Conservation (phyloP, 345 rosid species). For the Acer negundo region DNA sequence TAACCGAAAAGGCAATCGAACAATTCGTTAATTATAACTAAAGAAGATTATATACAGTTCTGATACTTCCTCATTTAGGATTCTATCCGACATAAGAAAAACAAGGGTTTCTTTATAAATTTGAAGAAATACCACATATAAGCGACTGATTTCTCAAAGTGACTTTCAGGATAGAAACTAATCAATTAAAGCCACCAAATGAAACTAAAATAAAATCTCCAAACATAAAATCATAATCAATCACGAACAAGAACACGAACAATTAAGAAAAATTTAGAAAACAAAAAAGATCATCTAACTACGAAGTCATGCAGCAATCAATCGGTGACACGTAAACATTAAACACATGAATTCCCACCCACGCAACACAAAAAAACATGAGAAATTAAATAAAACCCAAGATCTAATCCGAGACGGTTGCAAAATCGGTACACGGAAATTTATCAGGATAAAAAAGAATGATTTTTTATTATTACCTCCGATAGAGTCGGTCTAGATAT, state of each 20-base stretch:
- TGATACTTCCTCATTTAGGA: neutral
- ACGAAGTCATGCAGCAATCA: neutral
- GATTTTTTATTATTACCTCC: constrained; percentile 25
- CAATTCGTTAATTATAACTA: neutral
- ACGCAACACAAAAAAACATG: constrained; percentile 1
- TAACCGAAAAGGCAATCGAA: neutral
- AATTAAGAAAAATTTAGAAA: neutral
- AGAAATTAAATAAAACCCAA: constrained; percentile 20
- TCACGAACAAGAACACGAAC: neutral
- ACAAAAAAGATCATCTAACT: neutral
- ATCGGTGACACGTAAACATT: neutral
- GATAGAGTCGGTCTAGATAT: constrained; percentile 19
- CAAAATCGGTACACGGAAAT: constrained; percentile 15
- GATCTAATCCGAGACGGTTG: constrained; percentile 32
- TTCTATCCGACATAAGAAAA: neutral
- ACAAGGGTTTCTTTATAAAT: neutral
- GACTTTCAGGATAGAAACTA: neutral
- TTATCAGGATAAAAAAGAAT: constrained; percentile 8
- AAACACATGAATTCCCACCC: constrained; percentile 9
- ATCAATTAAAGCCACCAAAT: neutral
- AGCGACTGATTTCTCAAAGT: neutral
- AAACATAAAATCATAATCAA: neutral
- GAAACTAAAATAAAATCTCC: neutral
- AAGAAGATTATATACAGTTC: neutral
- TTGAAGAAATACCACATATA: neutral